Conservation (phyloP, 257 asterid genomes). For the Solanum clarkiae region DNA sequence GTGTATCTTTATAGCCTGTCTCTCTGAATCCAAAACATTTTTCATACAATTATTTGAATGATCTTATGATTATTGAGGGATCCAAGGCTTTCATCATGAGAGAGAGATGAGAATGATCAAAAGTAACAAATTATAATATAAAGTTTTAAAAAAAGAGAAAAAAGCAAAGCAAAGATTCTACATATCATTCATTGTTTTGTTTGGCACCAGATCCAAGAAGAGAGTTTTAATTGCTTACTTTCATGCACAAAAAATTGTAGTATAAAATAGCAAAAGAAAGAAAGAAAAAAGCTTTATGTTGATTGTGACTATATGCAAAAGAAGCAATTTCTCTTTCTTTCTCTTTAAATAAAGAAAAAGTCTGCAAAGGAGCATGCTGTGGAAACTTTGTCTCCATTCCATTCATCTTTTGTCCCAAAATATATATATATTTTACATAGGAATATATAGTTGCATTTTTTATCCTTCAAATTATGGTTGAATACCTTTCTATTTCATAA, state of each 20-base stretch:
- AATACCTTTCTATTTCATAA: not conserved
- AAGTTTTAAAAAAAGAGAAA: not conserved
- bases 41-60: not conserved
- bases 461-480: not conserved
- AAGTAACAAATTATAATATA: not conserved
- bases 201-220: conserved; percentile 58
- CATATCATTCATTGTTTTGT: conserved; percentile 8
- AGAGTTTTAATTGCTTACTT: conserved; percentile 43
- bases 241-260: conserved; percentile 39
- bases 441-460: not conserved
- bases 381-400: conserved; percentile 87
- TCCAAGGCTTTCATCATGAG: conserved; percentile 55
- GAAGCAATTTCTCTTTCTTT: conserved; percentile 15
- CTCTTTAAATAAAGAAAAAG: conserved; percentile 32
- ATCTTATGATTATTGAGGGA: conserved; percentile 42
- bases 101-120: not conserved
- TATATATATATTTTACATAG: not conserved
- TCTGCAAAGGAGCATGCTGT: conserved; percentile 66
- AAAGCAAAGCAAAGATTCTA: conserved; percentile 11
- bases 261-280: conserved; percentile 12
- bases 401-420: not conserved
- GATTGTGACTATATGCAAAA: conserved; percentile 53
- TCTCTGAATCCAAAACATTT: conserved; percentile 12
- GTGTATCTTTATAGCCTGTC: not conserved
- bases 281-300: conserved; percentile 28